Percentiles rank a stretch among this genome's conserved stretches.
These are phyloP conservation scores for Penicillium brevicompactum DNA, from an alignment of 2,329 filamentous ascomycete genomes.

Conservation along the genomic window DNA sequence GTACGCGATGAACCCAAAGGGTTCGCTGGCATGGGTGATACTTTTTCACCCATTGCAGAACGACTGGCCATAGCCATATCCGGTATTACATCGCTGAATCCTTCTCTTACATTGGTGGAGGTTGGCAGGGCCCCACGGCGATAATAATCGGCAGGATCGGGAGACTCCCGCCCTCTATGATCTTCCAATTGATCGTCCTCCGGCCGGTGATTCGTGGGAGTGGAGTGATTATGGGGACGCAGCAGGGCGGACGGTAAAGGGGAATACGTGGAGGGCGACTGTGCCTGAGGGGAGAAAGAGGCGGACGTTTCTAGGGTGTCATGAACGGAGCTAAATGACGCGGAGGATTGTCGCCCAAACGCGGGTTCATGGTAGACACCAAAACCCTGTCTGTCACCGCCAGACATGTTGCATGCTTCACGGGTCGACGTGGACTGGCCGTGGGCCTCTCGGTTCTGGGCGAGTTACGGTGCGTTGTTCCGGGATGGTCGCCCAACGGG, in stretches of 20 bases:
- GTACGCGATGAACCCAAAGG: constrained; percentile 23
- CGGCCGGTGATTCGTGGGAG: constrained; percentile 25
- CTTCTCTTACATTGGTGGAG: constrained; percentile 28
- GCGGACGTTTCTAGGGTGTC: constrained; percentile 32
- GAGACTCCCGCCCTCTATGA: constrained; percentile 29
- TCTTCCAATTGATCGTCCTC: constrained; percentile 14
- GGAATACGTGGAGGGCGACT: constrained; percentile 30
- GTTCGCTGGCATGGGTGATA: constrained; percentile 32
- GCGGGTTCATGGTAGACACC: constrained; percentile 33
- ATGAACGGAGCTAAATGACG: constrained; percentile 15
- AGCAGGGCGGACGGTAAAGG: constrained; percentile 22
- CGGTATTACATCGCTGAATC: constrained; percentile 19
- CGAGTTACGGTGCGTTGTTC: constrained; percentile 43
- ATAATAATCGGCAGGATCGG: constrained; percentile 56
- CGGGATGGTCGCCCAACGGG: constrained; percentile 36
- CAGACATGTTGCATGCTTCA: constrained; percentile 47
- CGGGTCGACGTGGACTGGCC: constrained; percentile 33
- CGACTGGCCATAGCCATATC: constrained; percentile 21
- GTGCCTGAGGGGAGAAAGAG: constrained; percentile 22
- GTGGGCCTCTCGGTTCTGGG: constrained; percentile 31
- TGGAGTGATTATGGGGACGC: constrained; percentile 14
- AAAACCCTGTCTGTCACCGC: constrained; percentile 44
- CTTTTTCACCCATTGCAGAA: constrained; percentile 18
- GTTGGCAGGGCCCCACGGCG: constrained; percentile 45
- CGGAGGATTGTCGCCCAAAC: constrained; percentile 36